These are phyloP conservation scores for Penicillium digitatum DNA, from an alignment of 2,329 filamentous ascomycete species.

Conservation along the genomic window DNA sequence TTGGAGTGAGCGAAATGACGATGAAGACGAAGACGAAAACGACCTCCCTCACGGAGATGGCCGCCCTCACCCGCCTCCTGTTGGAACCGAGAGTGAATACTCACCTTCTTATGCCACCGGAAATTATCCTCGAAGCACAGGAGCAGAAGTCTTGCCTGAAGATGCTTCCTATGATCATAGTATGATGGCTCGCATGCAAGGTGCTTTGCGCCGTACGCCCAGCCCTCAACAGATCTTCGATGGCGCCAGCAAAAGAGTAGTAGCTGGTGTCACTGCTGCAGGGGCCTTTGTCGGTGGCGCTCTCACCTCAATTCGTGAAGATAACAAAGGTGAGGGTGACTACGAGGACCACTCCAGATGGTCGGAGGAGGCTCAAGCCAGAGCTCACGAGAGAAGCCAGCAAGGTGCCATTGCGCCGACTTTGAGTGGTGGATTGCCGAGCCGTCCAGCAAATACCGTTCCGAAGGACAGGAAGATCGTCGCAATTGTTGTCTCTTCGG, in stretches of 20 bases:
- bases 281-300: slow-evolving; percentile 79
- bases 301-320: slow-evolving; percentile 76
- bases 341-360: slow-evolving; percentile 85
- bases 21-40: slow-evolving; percentile 65
- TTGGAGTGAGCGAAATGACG: slow-evolving; percentile 80
- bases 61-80: slow-evolving; percentile 24
- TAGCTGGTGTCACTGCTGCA: slow-evolving; percentile 75
- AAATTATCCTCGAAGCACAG: slow-evolving; percentile 35
- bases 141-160: slow-evolving; percentile 29
- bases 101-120: slow-evolving; percentile 28
- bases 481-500: slow-evolving; percentile 80
- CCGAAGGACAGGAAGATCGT: slow-evolving; percentile 67
- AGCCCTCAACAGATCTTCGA: slow-evolving; percentile 87
- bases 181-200: slow-evolving; percentile 74
- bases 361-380: slow-evolving; percentile 81
- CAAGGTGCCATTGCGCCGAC: slow-evolving; percentile 20
- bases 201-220: slow-evolving; percentile 73
- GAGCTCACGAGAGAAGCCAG: slow-evolving; percentile 42
- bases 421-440: slow-evolving; percentile 32
- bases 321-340: slow-evolving; percentile 70
- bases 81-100: slow-evolving; percentile 23
- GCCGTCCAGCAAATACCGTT: slow-evolving; percentile 31
- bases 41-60: slow-evolving; percentile 46
- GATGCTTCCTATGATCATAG: slow-evolving; percentile 48
- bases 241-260: slow-evolving; percentile 74